Percentiles rank a stretch among this genome's conserved stretches.
Evolutionary conservation across 2,329 filamentous ascomycete genomes (phyloP).

Genomic region (Paracorniculantispora psalliotae): DNA sequence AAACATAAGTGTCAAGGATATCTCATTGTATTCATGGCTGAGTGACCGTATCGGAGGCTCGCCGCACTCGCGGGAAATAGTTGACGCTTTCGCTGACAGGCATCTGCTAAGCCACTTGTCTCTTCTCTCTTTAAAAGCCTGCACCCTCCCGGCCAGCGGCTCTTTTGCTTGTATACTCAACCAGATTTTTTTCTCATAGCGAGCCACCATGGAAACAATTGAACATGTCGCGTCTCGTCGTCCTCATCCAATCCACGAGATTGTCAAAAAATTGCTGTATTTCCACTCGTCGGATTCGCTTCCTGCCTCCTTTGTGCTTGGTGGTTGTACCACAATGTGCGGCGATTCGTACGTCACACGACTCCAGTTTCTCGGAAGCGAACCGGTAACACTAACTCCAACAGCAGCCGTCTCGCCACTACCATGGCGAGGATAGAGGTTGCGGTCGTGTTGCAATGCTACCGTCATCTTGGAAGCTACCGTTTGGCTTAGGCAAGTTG

Average conservation of each 20-base stretch:
- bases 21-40: too few species aligned
- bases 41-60: too few species aligned
- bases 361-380: neutral
- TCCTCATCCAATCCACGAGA: neutral
- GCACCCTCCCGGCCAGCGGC: too few species aligned
- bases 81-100: too few species aligned
- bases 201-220: too few species aligned
- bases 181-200: too few species aligned
- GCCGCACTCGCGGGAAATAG: too few species aligned
- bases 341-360: neutral
- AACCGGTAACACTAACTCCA: neutral
- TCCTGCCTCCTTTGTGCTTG: neutral
- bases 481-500: slow-evolving; percentile 11
- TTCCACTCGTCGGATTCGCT: neutral
- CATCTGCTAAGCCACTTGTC: too few species aligned
- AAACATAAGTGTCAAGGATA: too few species aligned
- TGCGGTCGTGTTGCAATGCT: slow-evolving; percentile 11
- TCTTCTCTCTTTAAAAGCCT: too few species aligned
- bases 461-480: neutral
- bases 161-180: too few species aligned
- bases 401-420: slow-evolving; percentile 1
- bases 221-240: too few species aligned
- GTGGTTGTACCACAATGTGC: slow-evolving; percentile 6
- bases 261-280: neutral
- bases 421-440: slow-evolving; percentile 5